Percentiles rank a stretch among this genome's conserved stretches.
Conservation (phyloP, 176 grass and related monocot species). For the Cocos nucifera region DNA sequence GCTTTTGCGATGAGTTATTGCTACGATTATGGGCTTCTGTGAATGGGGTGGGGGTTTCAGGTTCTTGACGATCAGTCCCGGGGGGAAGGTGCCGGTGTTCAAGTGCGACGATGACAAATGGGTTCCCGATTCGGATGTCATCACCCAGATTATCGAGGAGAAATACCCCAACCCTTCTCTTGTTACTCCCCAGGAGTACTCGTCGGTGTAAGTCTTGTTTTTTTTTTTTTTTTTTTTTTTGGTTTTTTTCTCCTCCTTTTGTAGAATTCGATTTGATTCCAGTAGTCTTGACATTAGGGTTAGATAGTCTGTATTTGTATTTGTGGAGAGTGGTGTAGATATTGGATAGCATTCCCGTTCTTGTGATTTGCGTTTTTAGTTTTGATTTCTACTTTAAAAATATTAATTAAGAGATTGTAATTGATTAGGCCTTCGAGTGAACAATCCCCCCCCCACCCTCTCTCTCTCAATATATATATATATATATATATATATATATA, state of each 20-base stretch:
- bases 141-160: slow-evolving; percentile 71
- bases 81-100: slow-evolving; percentile 78
- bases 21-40: no score
- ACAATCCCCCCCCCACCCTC: no score
- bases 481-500: no score
- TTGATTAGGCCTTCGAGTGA: no score
- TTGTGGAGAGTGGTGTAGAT: no score
- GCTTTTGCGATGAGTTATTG: background rate
- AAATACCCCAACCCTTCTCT: slow-evolving; percentile 63
- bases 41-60: slow-evolving; percentile 14
- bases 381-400: no score
- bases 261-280: background rate
- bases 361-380: no score
- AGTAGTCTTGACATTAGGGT: no score
- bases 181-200: slow-evolving; percentile 53
- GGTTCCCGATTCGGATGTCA: slow-evolving; percentile 79
- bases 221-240: background rate
- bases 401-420: no score
- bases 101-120: slow-evolving; percentile 58
- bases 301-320: no score
- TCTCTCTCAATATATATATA: no score
- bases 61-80: slow-evolving; percentile 76
- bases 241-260: background rate
- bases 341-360: no score
- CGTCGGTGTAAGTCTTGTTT: slow-evolving; percentile 40